Conservation (phyloP, 2,329 filamentous ascomycete genomes). For the Aspergillus calidoustus region DNA sequence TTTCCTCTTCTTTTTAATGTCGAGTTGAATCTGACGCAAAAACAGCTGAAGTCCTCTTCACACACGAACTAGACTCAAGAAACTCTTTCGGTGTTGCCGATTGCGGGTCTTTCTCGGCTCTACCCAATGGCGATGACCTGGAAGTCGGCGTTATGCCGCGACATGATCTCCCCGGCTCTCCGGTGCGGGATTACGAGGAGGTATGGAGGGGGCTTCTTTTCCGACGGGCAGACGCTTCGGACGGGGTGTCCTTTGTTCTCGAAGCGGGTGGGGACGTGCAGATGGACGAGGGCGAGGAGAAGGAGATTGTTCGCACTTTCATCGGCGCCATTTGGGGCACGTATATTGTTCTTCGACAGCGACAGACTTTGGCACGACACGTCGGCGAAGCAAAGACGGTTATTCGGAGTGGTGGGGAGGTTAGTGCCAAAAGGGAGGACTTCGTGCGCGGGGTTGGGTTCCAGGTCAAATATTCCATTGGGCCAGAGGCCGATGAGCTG, state of each 20-base stretch:
- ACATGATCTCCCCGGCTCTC: slow-evolving; percentile 37
- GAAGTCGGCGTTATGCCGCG: slow-evolving; percentile 47
- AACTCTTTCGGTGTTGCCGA: slow-evolving; percentile 39
- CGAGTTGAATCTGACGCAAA: slow-evolving; percentile 13
- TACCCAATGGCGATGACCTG: slow-evolving; percentile 47
- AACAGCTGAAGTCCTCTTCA: slow-evolving; percentile 41
- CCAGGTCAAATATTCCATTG: slow-evolving; percentile 10
- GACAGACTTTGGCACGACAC: slow-evolving; percentile 23
- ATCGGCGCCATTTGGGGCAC: slow-evolving; percentile 37
- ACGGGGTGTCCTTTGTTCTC: slow-evolving; percentile 36
- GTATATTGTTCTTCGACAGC: slow-evolving; percentile 36
- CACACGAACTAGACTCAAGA: slow-evolving; percentile 45
- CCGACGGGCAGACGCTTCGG: slow-evolving; percentile 27
- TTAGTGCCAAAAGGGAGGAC: slow-evolving; percentile 37
- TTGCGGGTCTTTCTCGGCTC: slow-evolving; percentile 41
- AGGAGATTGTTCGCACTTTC: slow-evolving; percentile 33
- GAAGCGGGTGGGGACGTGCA: slow-evolving; percentile 28
- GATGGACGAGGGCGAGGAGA: slow-evolving; percentile 21
- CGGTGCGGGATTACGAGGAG: slow-evolving; percentile 64
- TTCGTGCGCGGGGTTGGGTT: slow-evolving; percentile 12
- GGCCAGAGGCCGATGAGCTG: slow-evolving; percentile 3
- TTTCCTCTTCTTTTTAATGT: background rate
- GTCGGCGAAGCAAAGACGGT: slow-evolving; percentile 18
- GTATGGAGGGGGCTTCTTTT: slow-evolving; percentile 61
- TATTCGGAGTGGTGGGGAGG: slow-evolving; percentile 29